These are phyloP conservation scores for Chalciporus sp. DNA, from an alignment of 1,284 basidiomycete genomes.

Conservation along the genomic window DNA sequence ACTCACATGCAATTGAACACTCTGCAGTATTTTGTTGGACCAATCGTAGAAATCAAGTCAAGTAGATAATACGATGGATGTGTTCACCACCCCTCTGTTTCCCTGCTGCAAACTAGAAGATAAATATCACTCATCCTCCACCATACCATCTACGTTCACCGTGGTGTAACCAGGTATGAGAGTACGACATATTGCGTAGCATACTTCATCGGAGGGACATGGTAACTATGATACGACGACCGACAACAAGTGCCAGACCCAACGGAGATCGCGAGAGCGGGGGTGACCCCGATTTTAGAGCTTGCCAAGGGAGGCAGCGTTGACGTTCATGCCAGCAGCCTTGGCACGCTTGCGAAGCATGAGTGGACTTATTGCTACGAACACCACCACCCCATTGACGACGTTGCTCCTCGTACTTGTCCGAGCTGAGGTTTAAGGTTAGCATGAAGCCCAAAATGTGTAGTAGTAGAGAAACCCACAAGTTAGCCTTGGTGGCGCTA, in stretches of 20 bases:
- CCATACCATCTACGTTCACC: not conserved
- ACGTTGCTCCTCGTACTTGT: slow-evolving; percentile 93
- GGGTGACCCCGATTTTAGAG: slow-evolving; percentile 42
- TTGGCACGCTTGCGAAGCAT: slow-evolving; percentile 96
- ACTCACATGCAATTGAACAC: too few species aligned
- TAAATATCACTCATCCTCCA: too few species aligned
- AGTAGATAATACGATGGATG: too few species aligned
- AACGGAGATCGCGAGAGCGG: not conserved
- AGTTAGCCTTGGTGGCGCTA: slow-evolving; percentile 96
- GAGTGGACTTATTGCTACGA: slow-evolving; percentile 90
- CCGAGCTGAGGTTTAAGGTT: slow-evolving; percentile 58
- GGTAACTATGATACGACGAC: slow-evolving; percentile 13
- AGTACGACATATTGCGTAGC: slow-evolving; percentile 14
- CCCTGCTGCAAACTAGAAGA: too few species aligned
- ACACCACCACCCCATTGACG: slow-evolving; percentile 96
- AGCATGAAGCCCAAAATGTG: slow-evolving; percentile 1
- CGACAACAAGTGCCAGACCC: not conserved
- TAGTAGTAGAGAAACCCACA: slow-evolving; percentile 50
- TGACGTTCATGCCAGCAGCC: slow-evolving; percentile 72
- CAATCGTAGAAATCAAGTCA: too few species aligned
- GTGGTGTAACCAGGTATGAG: not conserved
- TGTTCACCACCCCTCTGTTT: too few species aligned
- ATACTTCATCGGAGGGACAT: slow-evolving; percentile 18
- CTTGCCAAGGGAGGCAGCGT: slow-evolving; percentile 60
- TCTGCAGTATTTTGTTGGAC: too few species aligned